These are phyloP conservation scores for Chara braunii DNA, from an alignment of 139 green algal species.

Conservation along the genomic window DNA sequence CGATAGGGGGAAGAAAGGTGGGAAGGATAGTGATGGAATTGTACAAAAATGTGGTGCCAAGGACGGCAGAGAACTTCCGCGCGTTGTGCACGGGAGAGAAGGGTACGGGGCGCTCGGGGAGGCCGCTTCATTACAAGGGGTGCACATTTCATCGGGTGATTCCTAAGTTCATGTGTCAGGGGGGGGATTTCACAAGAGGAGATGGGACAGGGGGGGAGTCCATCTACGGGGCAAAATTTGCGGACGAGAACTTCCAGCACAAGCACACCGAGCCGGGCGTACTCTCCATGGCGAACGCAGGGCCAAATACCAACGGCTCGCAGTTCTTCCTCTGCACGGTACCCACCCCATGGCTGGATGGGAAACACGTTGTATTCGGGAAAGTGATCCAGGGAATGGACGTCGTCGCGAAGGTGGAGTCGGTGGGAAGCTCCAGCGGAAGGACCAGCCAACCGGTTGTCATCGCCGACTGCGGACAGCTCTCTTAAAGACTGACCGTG, in stretches of 20 bases:
- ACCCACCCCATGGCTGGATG: slow-evolving; percentile 49
- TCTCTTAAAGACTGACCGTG: slow-evolving; percentile 41
- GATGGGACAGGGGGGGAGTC: slow-evolving; percentile 67
- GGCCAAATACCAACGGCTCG: slow-evolving; percentile 63
- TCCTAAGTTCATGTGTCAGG: slow-evolving; percentile 47
- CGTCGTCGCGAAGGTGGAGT: slow-evolving; percentile 85
- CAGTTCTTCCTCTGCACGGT: slow-evolving; percentile 55
- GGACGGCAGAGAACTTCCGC: slow-evolving; percentile 54
- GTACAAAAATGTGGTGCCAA: slow-evolving; percentile 39
- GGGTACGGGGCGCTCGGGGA: slow-evolving; percentile 52
- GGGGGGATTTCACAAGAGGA: neutral
- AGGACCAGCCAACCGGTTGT: slow-evolving; percentile 50
- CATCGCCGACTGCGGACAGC: slow-evolving; percentile 66
- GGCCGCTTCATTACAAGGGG: slow-evolving; percentile 58
- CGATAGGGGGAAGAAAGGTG: slow-evolving; percentile 30
- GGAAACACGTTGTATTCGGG: slow-evolving; percentile 87
- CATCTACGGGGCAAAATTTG: slow-evolving; percentile 65
- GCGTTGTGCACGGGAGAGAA: slow-evolving; percentile 50
- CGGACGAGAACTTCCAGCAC: slow-evolving; percentile 68
- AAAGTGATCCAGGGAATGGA: slow-evolving; percentile 91
- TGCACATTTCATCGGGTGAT: slow-evolving; percentile 48
- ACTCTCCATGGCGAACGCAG: slow-evolving; percentile 54
- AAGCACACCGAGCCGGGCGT: slow-evolving; percentile 60
- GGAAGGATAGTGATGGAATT: slow-evolving; percentile 28
- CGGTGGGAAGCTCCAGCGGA: slow-evolving; percentile 47